Conservation (phyloP, 176 grass and related monocot species). For the Pontederia paniculata region DNA sequence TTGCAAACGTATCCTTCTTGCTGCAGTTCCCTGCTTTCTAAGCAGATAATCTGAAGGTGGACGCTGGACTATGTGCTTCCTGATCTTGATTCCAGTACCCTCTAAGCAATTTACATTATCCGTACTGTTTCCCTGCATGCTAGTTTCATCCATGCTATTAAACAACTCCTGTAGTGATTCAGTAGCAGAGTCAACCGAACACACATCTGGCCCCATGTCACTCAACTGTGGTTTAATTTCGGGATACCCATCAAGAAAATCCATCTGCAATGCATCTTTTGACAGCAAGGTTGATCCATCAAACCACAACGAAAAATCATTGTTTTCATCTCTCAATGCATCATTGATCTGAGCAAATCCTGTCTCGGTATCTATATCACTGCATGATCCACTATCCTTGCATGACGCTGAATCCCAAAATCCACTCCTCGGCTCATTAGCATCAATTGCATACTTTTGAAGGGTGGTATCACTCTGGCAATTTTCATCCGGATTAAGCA, state of each 20-base stretch:
- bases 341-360: constrained; percentile 8
- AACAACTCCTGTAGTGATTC: constrained; percentile 73
- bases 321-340: not conserved
- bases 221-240: constrained; percentile 18
- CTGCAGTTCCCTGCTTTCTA: constrained; percentile 32
- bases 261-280: constrained; percentile 15
- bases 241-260: constrained; percentile 21
- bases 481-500: constrained; percentile 18
- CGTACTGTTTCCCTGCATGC: constrained; percentile 17
- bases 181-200: constrained; percentile 37
- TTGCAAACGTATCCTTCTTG: constrained; percentile 37
- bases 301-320: not conserved
- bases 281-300: not conserved
- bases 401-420: constrained; percentile 1
- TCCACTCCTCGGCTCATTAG: not conserved
- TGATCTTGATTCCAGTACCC: constrained; percentile 25
- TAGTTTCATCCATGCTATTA: constrained; percentile 47
- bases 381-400: constrained; percentile 7
- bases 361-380: constrained; percentile 12
- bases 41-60: constrained; percentile 5
- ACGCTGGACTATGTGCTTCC: constrained; percentile 18
- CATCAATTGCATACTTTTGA: constrained; percentile 35
- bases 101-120: constrained; percentile 20
- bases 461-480: constrained; percentile 25
- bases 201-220: constrained; percentile 40